Base-by-base conservation (phyloP, 1,139 yeast species). In the Yamadazyma membranifaciens region DNA sequence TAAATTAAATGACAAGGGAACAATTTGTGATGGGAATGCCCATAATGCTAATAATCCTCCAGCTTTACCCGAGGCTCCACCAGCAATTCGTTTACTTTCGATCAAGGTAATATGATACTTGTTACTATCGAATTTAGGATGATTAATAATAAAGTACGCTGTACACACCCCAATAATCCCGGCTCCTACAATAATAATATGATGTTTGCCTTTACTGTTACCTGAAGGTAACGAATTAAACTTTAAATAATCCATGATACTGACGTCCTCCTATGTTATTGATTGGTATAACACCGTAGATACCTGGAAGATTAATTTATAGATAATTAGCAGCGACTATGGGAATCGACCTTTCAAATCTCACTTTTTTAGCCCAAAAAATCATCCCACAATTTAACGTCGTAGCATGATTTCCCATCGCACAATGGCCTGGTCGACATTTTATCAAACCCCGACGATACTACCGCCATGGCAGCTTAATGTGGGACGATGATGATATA, bases 21-120 rank as follows among this genome's bases (percentile, higher is more conserved):
- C 98, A 40, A 92, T 81, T 60, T 88, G 96, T 55, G 86, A 91
- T 1, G 98, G 98, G 60, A 92, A 92, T 0, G 98, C 98, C 95
- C 98, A 89, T 33, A 87, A 73, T 1, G 97, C 97, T 42, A 92
- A 65, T 38, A 92, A 69, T 0, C 98, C 98, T 31, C 98, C 98
- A 3, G 98, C 98, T 55, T 92, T 92, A 42, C 98, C 98, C 31
- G 91, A 81, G 13, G 98, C 98, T 31, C 97, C 98, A 37, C 97
- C 95, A 0, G 98, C 98, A 3, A 92, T 95, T 54, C 96, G 74
- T 50, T 87, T 86, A 41, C 94, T 83, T 61, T 92, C 98, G 16
- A 92, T 62, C n/a, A 92, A 78, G 13, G 96, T 87, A 49, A 92
- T 86, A 54, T 87, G 89, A 56, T 86, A 81, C 44, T 79, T 82